phyloP scores from a whole-genome alignment of 2,329 filamentous ascomycete species.

The Microdochium trichocladiopsis region DNA sequence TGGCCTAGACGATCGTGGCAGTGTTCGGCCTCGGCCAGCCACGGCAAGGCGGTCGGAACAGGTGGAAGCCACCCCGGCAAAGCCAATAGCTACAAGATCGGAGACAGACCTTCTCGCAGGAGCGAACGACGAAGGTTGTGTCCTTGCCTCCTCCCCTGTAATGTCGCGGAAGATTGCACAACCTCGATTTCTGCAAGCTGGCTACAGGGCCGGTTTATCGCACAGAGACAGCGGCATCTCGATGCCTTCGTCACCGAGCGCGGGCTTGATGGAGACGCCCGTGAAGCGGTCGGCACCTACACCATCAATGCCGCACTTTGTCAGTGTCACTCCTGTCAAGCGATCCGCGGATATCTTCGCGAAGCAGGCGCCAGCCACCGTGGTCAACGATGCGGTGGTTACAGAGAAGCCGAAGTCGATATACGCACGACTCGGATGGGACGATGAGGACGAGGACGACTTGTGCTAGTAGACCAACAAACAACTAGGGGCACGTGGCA shows the following conservation, averaged over 20 bases:
- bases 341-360: conserved; percentile 5
- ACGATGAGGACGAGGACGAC: conserved; percentile 42
- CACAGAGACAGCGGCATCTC: conserved; percentile 20
- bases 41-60: conserved; percentile 10
- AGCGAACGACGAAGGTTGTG: conserved; percentile 13
- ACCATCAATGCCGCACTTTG: conserved; percentile 12
- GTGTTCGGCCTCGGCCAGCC: conserved; percentile 16
- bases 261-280: conserved; percentile 24
- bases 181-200: conserved; percentile 8
- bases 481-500: too few species aligned
- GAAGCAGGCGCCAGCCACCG: conserved; percentile 2
- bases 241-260: conserved; percentile 19
- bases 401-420: conserved; percentile 29
- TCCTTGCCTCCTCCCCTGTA: conserved; percentile 21
- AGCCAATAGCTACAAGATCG: conserved; percentile 4
- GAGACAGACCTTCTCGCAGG: conserved; percentile 8
- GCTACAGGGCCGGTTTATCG: conserved; percentile 5
- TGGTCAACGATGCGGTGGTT: not conserved
- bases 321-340: conserved; percentile 16
- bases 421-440: conserved; percentile 51
- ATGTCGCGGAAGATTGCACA: conserved; percentile 13
- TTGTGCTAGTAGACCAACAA: too few species aligned
- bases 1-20: conserved; percentile 18
- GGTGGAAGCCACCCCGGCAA: conserved; percentile 15
- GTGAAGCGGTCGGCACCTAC: conserved; percentile 15